Evolutionary conservation across 2,329 filamentous ascomycete genomes (phyloP).

Genomic region (Thelonectria olida): DNA sequence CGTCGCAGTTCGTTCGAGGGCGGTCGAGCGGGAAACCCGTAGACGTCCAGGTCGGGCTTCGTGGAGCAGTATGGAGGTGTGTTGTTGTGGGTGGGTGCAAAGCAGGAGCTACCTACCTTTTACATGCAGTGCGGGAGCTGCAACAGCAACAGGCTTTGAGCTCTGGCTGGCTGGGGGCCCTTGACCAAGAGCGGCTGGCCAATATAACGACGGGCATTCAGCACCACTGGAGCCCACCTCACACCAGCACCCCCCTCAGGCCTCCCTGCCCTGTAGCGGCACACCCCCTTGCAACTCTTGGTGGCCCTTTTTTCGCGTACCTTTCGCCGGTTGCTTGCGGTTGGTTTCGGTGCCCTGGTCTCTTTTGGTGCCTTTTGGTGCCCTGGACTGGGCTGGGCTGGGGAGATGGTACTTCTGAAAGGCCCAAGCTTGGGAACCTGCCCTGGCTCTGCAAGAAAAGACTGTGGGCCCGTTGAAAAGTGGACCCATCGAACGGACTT

Average conservation of each 20-base stretch:
- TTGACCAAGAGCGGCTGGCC: slow-evolving; percentile 22
- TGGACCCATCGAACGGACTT: neutral
- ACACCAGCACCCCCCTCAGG: neutral
- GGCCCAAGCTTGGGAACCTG: neutral
- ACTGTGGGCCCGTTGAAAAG: neutral
- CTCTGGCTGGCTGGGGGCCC: slow-evolving; percentile 3
- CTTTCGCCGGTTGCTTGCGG: neutral
- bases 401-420: neutral
- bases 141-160: slow-evolving; percentile 19
- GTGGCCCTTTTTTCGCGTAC: slow-evolving; percentile 5
- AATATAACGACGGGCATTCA: slow-evolving; percentile 23
- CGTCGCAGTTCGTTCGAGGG: neutral
- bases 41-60: neutral
- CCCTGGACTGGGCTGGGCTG: neutral
- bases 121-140: slow-evolving; percentile 16
- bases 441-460: neutral
- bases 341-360: slow-evolving; percentile 1
- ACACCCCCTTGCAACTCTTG: slow-evolving; percentile 4
- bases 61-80: slow-evolving; percentile 4
- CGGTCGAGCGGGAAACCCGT: slow-evolving; percentile 2
- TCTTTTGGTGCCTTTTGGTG: neutral
- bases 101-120: slow-evolving; percentile 23
- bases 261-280: slow-evolving; percentile 14
- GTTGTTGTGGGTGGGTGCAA: slow-evolving; percentile 14
- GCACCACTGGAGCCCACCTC: slow-evolving; percentile 14